These are phyloP conservation scores for Cymbidium sinense DNA, from an alignment of 106 monocot genomes.

Conservation along the genomic window DNA sequence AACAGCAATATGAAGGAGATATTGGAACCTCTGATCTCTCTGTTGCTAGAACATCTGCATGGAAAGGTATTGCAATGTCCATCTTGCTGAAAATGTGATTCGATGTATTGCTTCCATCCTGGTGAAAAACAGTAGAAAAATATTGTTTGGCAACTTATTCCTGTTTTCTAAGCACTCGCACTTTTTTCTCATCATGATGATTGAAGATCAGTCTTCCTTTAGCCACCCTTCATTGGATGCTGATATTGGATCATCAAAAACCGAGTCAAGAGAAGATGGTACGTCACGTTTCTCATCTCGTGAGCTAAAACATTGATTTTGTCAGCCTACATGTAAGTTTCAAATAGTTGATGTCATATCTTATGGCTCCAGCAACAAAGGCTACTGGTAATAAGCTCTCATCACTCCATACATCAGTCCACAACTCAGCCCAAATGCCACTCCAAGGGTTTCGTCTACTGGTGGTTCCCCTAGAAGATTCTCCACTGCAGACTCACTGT, in stretches of 20 bases:
- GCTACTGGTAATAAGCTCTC: conserved; percentile 18
- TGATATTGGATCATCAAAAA: conserved; percentile 21
- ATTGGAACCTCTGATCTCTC: conserved; percentile 34
- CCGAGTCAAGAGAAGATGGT: conserved; percentile 31
- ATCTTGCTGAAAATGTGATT: conserved; percentile 3
- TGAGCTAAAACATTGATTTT: neutral
- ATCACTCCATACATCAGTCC: conserved; percentile 30
- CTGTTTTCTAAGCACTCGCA: conserved; percentile 1
- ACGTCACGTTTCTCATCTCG: neutral
- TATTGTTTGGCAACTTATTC: neutral
- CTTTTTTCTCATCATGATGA: neutral
- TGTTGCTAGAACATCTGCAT: conserved; percentile 27
- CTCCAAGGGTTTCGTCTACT: conserved; percentile 37
- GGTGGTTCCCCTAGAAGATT: conserved; percentile 36
- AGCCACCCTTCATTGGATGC: conserved; percentile 20
- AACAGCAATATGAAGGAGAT: conserved; percentile 45
- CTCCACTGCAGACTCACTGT: conserved; percentile 43
- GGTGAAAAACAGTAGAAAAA: neutral
- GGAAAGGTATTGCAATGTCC: conserved; percentile 29
- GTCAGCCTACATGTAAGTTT: neutral
- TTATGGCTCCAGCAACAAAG: conserved; percentile 18
- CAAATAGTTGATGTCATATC: neutral
- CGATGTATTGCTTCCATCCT: neutral
- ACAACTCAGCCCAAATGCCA: conserved; percentile 31
- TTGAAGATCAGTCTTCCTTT: conserved; percentile 36